Conservation (phyloP, 2,329 filamentous ascomycete species). For the Sclerotinia borealis region DNA sequence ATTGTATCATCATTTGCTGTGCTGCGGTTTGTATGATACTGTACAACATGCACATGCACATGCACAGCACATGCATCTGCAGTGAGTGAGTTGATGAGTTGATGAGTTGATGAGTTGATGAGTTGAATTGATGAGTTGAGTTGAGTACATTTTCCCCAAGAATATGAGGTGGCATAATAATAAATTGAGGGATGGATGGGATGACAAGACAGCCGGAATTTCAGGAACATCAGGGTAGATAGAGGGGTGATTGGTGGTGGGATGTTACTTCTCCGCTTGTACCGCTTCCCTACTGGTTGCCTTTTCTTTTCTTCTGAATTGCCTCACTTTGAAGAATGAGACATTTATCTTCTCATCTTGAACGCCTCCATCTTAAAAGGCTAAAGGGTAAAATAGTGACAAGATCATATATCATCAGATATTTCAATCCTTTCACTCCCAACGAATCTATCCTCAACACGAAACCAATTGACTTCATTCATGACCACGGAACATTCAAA, state of each 20-base stretch:
- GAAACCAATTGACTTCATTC: not conserved
- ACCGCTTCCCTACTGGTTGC: not conserved
- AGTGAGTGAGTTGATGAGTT: not conserved
- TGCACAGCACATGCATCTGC: not conserved
- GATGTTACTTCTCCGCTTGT: not conserved
- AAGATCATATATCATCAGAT: not conserved
- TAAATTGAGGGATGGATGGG: no score
- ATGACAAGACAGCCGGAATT: not conserved
- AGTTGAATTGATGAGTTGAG: not conserved
- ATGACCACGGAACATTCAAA: not conserved
- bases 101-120: not conserved
- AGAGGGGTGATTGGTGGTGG: not conserved
- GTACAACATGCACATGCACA: not conserved
- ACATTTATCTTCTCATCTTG: not conserved
- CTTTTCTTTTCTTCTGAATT: not conserved
- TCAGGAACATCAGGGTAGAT: constrained; percentile 6
- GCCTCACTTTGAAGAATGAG: constrained; percentile 1
- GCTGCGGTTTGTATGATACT: not conserved
- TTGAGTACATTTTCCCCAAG: not conserved
- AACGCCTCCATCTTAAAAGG: not conserved
- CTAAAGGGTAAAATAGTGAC: not conserved
- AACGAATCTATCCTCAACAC: not conserved
- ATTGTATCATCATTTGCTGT: not conserved
- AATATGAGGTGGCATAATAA: constrained; percentile 4
- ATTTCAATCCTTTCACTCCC: not conserved